phyloP scores from a whole-genome alignment of 441 rosid genomes.

The Adansonia grandidieri region DNA sequence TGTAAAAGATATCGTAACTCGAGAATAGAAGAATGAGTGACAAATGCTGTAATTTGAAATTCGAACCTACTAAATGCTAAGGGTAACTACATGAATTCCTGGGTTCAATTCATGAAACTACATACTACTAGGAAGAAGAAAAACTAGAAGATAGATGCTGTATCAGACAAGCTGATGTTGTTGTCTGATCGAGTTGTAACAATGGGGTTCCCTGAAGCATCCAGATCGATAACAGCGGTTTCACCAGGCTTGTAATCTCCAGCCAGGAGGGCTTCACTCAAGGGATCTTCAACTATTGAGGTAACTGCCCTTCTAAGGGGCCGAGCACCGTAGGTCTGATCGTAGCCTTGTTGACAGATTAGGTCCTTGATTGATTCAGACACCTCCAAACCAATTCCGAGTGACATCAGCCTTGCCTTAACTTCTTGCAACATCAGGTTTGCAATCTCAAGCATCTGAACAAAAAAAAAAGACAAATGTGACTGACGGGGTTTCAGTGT shows the following conservation, averaged over 20 bases:
- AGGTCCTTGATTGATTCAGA: slow-evolving; percentile 77
- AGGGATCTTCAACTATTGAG: slow-evolving; percentile 72
- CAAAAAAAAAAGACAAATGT: background rate
- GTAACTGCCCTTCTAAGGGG: slow-evolving; percentile 89
- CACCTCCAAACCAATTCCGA: slow-evolving; percentile 85
- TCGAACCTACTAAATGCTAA: background rate
- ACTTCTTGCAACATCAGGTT: slow-evolving; percentile 87
- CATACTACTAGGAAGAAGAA: background rate
- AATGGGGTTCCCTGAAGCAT: slow-evolving; percentile 74
- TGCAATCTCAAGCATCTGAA: slow-evolving; percentile 83
- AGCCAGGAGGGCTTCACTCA: slow-evolving; percentile 84
- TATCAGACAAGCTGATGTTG: slow-evolving; percentile 59
- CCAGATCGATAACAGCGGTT: slow-evolving; percentile 71
- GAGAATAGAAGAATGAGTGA: background rate
- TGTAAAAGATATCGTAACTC: background rate
- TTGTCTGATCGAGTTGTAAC: slow-evolving; percentile 52
- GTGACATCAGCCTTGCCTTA: slow-evolving; percentile 71
- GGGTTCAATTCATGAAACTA: background rate
- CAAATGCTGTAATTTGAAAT: background rate
- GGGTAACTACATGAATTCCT: background rate
- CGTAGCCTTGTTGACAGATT: slow-evolving; percentile 81
- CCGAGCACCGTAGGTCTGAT: slow-evolving; percentile 75
- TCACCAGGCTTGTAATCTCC: slow-evolving; percentile 80
- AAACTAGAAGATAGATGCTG: slow-evolving; percentile 41
- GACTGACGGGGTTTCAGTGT: slow-evolving; percentile 2